Percentiles rank a stretch among this genome's conserved stretches.
phyloP scores from a whole-genome alignment of 1,284 basidiomycete genomes.

The Ceratobasidium theobromae region DNA sequence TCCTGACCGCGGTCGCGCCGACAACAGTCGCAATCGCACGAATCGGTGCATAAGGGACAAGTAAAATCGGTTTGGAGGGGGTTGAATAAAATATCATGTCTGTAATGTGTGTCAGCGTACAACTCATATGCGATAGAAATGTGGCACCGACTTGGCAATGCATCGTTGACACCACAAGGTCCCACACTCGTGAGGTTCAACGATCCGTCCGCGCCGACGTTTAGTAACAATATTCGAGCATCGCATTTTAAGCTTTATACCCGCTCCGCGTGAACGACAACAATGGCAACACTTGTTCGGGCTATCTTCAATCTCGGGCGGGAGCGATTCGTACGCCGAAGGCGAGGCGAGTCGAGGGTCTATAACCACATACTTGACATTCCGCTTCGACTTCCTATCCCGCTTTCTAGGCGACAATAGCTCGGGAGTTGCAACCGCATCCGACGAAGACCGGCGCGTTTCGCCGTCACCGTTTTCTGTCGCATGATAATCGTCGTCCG shows the following conservation, averaged over 20 bases:
- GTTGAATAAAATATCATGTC: slow-evolving; percentile 5
- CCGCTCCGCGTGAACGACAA: not conserved
- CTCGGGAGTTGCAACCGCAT: not conserved
- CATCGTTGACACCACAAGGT: slow-evolving; percentile 15
- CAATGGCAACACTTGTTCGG: slow-evolving; percentile 13
- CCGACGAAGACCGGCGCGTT: not conserved
- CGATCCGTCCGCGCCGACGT: not conserved
- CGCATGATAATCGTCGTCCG: not conserved
- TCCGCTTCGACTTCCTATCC: not conserved
- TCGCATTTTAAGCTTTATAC: slow-evolving; percentile 7
- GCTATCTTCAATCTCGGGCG: not conserved
- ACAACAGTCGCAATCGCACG: slow-evolving; percentile 15
- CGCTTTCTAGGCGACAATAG: not conserved
- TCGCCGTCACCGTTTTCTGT: not conserved
- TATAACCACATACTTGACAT: not conserved
- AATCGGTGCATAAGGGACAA: slow-evolving; percentile 8
- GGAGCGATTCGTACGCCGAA: not conserved
- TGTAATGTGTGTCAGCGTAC: not conserved
- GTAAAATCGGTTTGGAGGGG: not conserved
- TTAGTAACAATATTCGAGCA: not conserved
- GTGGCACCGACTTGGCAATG: not conserved
- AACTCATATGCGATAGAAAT: not conserved
- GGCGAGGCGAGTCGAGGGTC: not conserved
- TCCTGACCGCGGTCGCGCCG: not conserved
- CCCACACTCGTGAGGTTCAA: not conserved